phyloP scores from a whole-genome alignment of 768 basidiomycete species.

The Boletus eberwhitei region DNA sequence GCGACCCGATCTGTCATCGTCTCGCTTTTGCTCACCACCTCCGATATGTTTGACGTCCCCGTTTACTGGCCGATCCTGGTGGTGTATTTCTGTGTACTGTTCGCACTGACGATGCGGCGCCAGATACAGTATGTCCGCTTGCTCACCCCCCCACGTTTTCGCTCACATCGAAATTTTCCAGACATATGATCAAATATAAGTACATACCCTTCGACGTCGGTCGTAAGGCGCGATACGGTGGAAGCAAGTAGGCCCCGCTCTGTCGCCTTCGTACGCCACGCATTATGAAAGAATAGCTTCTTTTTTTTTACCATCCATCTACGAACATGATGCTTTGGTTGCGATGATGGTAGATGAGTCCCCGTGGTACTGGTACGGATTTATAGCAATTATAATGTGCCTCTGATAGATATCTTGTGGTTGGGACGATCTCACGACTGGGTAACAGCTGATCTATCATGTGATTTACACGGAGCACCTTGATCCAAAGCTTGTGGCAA shows the following conservation, averaged over 20 bases:
- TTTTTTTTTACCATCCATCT: slow-evolving; percentile 7
- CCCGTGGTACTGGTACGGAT: slow-evolving; percentile 26
- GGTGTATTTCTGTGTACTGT: slow-evolving; percentile 94
- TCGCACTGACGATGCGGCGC: slow-evolving; percentile 91
- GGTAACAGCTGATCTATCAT: slow-evolving; percentile 5
- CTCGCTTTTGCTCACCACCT: slow-evolving; percentile 76
- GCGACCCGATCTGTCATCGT: slow-evolving; percentile 86
- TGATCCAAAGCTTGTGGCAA: neutral
- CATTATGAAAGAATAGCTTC: slow-evolving; percentile 4
- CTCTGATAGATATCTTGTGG: slow-evolving; percentile 6
- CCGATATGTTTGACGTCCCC: slow-evolving; percentile 88
- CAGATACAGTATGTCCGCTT: slow-evolving; percentile 79
- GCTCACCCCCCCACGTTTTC: neutral
- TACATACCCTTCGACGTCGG: slow-evolving; percentile 96
- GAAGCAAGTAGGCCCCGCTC: slow-evolving; percentile 37
- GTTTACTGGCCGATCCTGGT: slow-evolving; percentile 99
- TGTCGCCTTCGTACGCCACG: neutral
- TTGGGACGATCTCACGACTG: neutral
- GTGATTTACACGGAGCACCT: slow-evolving; percentile 7
- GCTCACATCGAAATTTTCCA: slow-evolving; percentile 31
- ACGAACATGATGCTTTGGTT: slow-evolving; percentile 12
- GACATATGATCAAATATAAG: slow-evolving; percentile 99
- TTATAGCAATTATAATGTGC: slow-evolving; percentile 27
- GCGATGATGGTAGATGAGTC: slow-evolving; percentile 18
- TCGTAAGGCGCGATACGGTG: slow-evolving; percentile 85